Conservation (phyloP, 805 yeast species). For the Metschnikowia koreensis region DNA sequence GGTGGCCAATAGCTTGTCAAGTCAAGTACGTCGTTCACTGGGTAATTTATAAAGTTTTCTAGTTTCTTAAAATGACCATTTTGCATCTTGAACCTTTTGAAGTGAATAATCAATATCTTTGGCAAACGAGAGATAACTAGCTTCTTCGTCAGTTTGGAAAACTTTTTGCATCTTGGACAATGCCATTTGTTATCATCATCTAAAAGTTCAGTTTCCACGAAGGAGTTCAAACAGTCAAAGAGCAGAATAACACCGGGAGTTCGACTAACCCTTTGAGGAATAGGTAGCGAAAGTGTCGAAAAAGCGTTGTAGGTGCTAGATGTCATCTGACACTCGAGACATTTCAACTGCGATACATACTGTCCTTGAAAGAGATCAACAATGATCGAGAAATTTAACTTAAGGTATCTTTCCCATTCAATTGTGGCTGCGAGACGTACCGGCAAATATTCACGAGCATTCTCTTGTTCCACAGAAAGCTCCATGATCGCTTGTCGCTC, state of each 20-base stretch:
- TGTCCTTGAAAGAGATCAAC: conserved; percentile 90
- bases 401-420: conserved; percentile 88
- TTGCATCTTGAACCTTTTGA: conserved; percentile 68
- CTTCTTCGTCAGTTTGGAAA: conserved; percentile 63
- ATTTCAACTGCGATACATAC: conserved; percentile 71
- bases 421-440: conserved; percentile 79
- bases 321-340: conserved; percentile 68
- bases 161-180: conserved; percentile 71
- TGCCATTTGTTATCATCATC: conserved; percentile 82
- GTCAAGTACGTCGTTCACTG: conserved; percentile 55
- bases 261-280: conserved; percentile 49
- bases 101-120: conserved; percentile 71
- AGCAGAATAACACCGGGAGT: conserved; percentile 32
- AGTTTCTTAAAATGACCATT: conserved; percentile 53
- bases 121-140: conserved; percentile 78
- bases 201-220: conserved; percentile 69
- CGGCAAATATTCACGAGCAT: conserved; percentile 66
- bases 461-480: conserved; percentile 60
- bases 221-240: conserved; percentile 71
- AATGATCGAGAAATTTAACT: conserved; percentile 72
- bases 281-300: conserved; percentile 75
- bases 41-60: conserved; percentile 67
- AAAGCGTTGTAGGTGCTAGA: conserved; percentile 87
- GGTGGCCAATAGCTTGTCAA: conserved; percentile 73
- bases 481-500: conserved; percentile 45